Evolutionary conservation across 768 basidiomycete species (phyloP).

Genomic region (Hygrophoropsis aurantiaca): DNA sequence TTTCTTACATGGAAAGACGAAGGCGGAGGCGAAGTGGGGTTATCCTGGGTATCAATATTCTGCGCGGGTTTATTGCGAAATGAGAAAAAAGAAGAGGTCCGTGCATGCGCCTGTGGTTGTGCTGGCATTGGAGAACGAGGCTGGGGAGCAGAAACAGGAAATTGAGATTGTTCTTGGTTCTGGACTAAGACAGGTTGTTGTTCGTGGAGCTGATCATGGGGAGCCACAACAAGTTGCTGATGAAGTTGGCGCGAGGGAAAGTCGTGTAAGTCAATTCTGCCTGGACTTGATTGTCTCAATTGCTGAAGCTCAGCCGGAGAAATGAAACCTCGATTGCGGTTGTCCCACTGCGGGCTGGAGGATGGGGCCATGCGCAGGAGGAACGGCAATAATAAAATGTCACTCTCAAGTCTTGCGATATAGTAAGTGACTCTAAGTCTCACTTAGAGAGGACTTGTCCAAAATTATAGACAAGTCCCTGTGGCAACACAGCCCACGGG

Average conservation of each 20-base stretch:
- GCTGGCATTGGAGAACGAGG: slow-evolving; percentile 25
- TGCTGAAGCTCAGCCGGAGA: slow-evolving; percentile 33
- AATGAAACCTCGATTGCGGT: slow-evolving; percentile 33
- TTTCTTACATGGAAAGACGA: slow-evolving; percentile 6
- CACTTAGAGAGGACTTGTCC: too few relatives aligned
- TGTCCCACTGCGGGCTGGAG: slow-evolving; percentile 36
- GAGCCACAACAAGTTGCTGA: too few relatives aligned
- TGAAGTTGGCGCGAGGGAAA: slow-evolving; percentile 26
- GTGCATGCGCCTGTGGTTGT: slow-evolving; percentile 39
- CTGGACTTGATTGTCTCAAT: slow-evolving; percentile 32
- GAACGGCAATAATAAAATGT: background rate
- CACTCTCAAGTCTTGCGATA: too few relatives aligned
- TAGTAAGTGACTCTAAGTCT: too few relatives aligned
- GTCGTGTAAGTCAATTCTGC: slow-evolving; percentile 32
- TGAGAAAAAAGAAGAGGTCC: slow-evolving; percentile 67
- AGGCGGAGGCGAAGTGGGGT: slow-evolving; percentile 16
- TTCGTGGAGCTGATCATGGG: too few relatives aligned
- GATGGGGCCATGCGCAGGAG: slow-evolving; percentile 9
- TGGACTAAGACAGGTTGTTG: slow-evolving; percentile 40
- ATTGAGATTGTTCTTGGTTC: slow-evolving; percentile 14
- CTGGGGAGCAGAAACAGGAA: slow-evolving; percentile 10
- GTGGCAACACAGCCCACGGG: too few relatives aligned
- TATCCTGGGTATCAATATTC: slow-evolving; percentile 17
- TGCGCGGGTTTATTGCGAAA: slow-evolving; percentile 45
- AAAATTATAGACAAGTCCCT: too few relatives aligned